Percentiles rank a stretch among this genome's conserved stretches.
phyloP scores from a whole-genome alignment of 2,329 filamentous ascomycete species.

The Sarocladiaceae sp. region DNA sequence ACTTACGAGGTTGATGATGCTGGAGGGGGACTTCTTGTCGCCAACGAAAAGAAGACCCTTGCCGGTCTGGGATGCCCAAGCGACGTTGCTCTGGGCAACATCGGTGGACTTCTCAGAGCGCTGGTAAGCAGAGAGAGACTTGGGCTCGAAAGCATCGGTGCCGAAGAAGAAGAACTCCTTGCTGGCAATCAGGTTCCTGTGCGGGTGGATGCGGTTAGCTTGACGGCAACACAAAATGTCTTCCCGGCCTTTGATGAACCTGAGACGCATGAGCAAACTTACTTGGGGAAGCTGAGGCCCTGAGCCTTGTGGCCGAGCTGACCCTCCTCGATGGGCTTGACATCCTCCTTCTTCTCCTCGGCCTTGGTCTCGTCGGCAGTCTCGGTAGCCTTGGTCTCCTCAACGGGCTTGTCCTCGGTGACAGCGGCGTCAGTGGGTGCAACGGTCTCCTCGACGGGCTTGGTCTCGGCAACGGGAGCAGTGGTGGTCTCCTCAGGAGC shows the following conservation, averaged over 20 bases:
- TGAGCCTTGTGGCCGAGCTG: conserved; percentile 85
- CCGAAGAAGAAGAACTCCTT: conserved; percentile 94
- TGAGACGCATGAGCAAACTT: conserved; percentile 39
- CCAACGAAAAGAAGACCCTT: conserved; percentile 92
- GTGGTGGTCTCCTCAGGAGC: conserved; percentile 25
- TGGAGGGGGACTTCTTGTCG: conserved; percentile 76
- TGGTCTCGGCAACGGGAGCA: conserved; percentile 21
- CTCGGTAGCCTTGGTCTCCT: conserved; percentile 39
- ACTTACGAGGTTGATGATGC: conserved; percentile 81
- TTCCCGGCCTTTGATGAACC: too few relatives aligned
- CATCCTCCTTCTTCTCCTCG: conserved; percentile 45
- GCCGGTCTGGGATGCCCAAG: conserved; percentile 90
- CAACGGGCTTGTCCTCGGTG: conserved; percentile 37
- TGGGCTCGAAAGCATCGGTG: conserved; percentile 66
- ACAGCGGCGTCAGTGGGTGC: conserved; percentile 29
- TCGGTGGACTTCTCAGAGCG: conserved; percentile 81
- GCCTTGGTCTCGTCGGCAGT: conserved; percentile 37
- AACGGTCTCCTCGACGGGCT: conserved; percentile 34
- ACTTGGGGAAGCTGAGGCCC: conserved; percentile 81
- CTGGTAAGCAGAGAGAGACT: conserved; percentile 72
- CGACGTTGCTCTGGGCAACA: conserved; percentile 71
- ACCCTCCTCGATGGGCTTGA: conserved; percentile 75
- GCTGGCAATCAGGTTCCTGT: conserved; percentile 84
- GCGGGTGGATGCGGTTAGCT: too few relatives aligned
- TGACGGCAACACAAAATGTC: too few relatives aligned